Evolutionary conservation across 805 yeast genomes (phyloP).

Genomic region (Monosporozyma solicola): DNA sequence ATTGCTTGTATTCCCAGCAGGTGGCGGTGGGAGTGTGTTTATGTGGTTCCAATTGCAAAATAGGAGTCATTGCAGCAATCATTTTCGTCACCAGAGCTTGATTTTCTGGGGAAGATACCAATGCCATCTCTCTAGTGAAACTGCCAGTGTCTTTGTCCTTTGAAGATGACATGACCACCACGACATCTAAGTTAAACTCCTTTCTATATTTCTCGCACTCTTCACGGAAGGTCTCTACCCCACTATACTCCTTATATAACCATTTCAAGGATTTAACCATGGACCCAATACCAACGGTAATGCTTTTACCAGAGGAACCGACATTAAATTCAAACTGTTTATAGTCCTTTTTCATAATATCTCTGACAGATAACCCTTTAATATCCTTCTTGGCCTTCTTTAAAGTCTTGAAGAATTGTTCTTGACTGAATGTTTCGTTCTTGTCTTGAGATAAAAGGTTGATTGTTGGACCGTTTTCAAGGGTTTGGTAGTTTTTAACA

Average conservation of each 20-base stretch:
- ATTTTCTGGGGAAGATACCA: slow-evolving; percentile 17
- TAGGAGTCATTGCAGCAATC: slow-evolving; percentile 10
- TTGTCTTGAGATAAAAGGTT: neutral
- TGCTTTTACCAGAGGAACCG: slow-evolving; percentile 5
- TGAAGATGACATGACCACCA: slow-evolving; percentile 42
- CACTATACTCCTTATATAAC: slow-evolving; percentile 33
- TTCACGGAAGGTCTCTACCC: slow-evolving; percentile 14
- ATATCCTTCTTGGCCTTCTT: slow-evolving; percentile 52
- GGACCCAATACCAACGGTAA: slow-evolving; percentile 66
- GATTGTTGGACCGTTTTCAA: slow-evolving; percentile 8
- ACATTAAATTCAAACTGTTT: slow-evolving; percentile 48
- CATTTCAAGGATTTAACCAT: slow-evolving; percentile 55
- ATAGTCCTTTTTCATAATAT: slow-evolving; percentile 74
- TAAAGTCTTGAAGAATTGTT: slow-evolving; percentile 28
- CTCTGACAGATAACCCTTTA: slow-evolving; percentile 47
- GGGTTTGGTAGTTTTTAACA: slow-evolving; percentile 29
- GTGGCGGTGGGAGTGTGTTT: neutral
- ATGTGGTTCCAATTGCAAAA: slow-evolving; percentile 8
- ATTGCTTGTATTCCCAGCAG: slow-evolving; percentile 34
- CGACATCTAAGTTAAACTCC: slow-evolving; percentile 32
- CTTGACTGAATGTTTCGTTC: slow-evolving; percentile 9
- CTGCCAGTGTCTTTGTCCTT: slow-evolving; percentile 17
- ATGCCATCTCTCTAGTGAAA: slow-evolving; percentile 39
- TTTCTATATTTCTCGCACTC: slow-evolving; percentile 19
- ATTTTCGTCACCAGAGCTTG: slow-evolving; percentile 5